Conservation (phyloP, 495 filamentous ascomycete genomes). For the Sporormia fimetaria region DNA sequence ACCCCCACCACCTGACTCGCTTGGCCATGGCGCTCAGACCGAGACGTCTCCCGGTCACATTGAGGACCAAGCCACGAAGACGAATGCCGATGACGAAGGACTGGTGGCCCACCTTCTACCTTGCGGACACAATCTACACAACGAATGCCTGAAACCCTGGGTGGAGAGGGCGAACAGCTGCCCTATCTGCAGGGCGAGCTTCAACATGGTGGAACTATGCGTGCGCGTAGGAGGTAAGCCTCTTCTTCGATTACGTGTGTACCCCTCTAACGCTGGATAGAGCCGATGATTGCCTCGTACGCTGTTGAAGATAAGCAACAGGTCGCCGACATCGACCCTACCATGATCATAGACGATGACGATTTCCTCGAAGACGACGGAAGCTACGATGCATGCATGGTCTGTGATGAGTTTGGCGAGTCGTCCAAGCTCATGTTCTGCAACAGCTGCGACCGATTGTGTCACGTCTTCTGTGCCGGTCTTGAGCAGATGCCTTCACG, state of each 20-base stretch:
- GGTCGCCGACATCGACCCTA: slow-evolving; percentile 74
- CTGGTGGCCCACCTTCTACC: slow-evolving; percentile 54
- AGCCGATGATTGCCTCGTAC: slow-evolving; percentile 57
- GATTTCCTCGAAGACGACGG: slow-evolving; percentile 41
- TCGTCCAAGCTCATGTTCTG: slow-evolving; percentile 76
- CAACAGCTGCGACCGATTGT: slow-evolving; percentile 72
- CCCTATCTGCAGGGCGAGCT: slow-evolving; percentile 84
- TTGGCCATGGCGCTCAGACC: slow-evolving; percentile 28
- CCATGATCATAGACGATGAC: slow-evolving; percentile 63
- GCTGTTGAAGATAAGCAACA: slow-evolving; percentile 81
- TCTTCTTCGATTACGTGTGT: slow-evolving; percentile 24
- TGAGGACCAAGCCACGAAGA: slow-evolving; percentile 30
- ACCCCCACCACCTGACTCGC: slow-evolving; percentile 20
- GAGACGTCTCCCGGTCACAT: slow-evolving; percentile 14
- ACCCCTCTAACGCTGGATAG: background rate
- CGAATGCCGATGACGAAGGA: slow-evolving; percentile 35
- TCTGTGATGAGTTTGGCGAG: slow-evolving; percentile 64
- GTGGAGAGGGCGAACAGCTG: slow-evolving; percentile 94
- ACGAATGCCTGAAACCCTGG: slow-evolving; percentile 86
- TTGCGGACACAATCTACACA: slow-evolving; percentile 82
- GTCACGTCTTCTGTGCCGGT: slow-evolving; percentile 80
- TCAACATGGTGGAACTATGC: slow-evolving; percentile 79
- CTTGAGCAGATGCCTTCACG: slow-evolving; percentile 54
- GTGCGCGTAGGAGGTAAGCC: slow-evolving; percentile 63
- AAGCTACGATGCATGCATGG: slow-evolving; percentile 61